These are phyloP conservation scores for Sextonia rubra DNA, from an alignment of 164 flowering plant genomes.

Conservation along the genomic window DNA sequence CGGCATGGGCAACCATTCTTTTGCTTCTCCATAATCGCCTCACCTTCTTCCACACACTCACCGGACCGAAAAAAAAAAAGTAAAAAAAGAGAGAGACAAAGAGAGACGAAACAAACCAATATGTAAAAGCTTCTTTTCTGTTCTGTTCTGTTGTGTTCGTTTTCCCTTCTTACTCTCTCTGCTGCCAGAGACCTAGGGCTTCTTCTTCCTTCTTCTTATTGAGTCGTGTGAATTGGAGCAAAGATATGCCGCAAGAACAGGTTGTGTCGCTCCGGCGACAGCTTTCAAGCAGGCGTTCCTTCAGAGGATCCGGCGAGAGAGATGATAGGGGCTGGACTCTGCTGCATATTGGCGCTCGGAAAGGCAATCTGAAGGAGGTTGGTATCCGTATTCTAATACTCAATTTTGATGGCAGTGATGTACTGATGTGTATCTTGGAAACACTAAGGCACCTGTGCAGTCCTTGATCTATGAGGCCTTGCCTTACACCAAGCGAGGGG, in stretches of 20 bases:
- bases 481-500: no score
- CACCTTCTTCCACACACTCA: neutral
- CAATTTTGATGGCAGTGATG: no score
- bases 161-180: neutral
- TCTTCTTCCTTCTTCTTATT: neutral
- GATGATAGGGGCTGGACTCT: constrained; percentile 97
- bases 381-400: neutral
- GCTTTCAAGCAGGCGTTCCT: constrained; percentile 44
- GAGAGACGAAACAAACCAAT: neutral
- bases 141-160: neutral
- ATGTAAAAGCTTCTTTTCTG: constrained; percentile 17
- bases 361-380: constrained; percentile 84
- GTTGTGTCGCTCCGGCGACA: constrained; percentile 27
- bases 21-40: constrained; percentile 51
- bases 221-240: neutral
- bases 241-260: constrained; percentile 36
- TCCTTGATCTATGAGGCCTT: no score
- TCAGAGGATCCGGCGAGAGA: constrained; percentile 34
- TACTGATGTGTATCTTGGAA: no score
- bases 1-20: constrained; percentile 68
- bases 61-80: no score
- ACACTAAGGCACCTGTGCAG: no score
- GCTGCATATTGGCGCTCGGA: constrained; percentile 79
- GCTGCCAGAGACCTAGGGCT: neutral
- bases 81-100: no score